Evolutionary conservation across 2,329 filamentous ascomycete species (phyloP).

Genomic region (Chrysosphaeria jannelii): DNA sequence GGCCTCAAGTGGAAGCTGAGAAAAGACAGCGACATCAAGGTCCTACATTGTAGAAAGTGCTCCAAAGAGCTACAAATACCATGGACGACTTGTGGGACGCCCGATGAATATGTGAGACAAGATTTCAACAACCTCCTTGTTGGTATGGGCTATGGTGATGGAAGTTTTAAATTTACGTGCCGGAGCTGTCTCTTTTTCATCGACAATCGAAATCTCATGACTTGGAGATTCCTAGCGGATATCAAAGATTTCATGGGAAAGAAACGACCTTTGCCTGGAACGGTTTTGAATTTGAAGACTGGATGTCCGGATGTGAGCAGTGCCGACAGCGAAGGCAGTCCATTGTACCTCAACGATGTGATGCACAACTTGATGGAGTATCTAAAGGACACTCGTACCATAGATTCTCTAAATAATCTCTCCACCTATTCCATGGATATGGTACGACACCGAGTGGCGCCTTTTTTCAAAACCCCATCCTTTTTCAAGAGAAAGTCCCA

Average conservation of each 20-base stretch:
- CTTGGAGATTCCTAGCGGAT: constrained; percentile 29
- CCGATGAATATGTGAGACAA: no score
- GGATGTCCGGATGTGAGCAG: constrained; percentile 16
- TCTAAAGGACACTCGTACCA: no score
- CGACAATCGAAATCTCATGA: constrained; percentile 26
- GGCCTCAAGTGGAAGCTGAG: constrained; percentile 23
- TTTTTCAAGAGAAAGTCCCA: no score
- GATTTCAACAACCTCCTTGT: no score
- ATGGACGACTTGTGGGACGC: constrained; percentile 33
- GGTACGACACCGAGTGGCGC: no score
- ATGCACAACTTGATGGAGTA: no score
- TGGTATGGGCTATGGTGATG: constrained; percentile 36
- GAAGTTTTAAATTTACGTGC: constrained; percentile 20
- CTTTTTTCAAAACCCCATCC: no score
- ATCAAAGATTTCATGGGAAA: constrained; percentile 15
- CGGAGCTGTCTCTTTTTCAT: constrained; percentile 14
- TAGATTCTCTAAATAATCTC: no score
- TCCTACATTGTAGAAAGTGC: constrained; percentile 13
- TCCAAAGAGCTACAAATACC: constrained; percentile 12
- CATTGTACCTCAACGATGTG: no score
- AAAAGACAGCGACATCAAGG: constrained; percentile 20
- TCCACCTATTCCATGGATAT: no score
- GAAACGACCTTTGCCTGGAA: constrained; percentile 32
- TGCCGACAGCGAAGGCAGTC: constrained; percentile 4
- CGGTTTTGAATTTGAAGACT: constrained; percentile 21